Evolutionary conservation across 768 basidiomycete genomes (phyloP).

Genomic region (Mycena epipterygia): DNA sequence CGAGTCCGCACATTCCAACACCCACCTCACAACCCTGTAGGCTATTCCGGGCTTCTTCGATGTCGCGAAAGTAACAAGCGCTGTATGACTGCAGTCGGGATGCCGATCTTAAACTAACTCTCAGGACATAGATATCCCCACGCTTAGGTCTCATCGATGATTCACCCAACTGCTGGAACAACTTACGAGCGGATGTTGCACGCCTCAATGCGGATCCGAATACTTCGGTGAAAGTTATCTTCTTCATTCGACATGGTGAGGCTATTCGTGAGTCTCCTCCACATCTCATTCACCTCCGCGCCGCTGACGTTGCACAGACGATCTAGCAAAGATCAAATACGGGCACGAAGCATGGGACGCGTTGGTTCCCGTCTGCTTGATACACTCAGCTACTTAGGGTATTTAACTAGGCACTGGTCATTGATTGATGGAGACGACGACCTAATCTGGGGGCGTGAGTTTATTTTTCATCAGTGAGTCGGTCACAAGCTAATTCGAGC

Average conservation of each 20-base stretch:
- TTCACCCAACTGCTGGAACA: not conserved
- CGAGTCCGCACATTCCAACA: too few relatives aligned
- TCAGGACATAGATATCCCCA: not conserved
- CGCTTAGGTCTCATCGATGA: conserved; percentile 1
- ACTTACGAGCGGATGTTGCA: not conserved
- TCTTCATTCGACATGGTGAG: not conserved
- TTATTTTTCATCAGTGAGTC: not conserved
- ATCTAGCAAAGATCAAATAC: not conserved
- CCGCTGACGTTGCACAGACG: not conserved
- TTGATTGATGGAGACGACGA: conserved; percentile 3
- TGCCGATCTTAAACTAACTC: not conserved
- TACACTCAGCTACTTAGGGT: not conserved
- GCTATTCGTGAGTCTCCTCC: not conserved
- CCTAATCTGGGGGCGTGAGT: not conserved
- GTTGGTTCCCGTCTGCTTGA: not conserved
- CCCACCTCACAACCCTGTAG: too few relatives aligned
- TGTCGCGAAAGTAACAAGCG: too few relatives aligned
- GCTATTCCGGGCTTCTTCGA: too few relatives aligned
- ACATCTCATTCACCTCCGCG: not conserved
- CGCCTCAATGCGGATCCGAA: not conserved
- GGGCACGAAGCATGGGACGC: not conserved
- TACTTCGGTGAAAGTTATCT: not conserved
- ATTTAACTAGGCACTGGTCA: not conserved
- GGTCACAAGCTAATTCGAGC: not conserved
- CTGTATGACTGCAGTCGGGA: too few relatives aligned